These are phyloP conservation scores for Medicago ruthenica DNA, from an alignment of 306 rosid species.

Conservation along the genomic window DNA sequence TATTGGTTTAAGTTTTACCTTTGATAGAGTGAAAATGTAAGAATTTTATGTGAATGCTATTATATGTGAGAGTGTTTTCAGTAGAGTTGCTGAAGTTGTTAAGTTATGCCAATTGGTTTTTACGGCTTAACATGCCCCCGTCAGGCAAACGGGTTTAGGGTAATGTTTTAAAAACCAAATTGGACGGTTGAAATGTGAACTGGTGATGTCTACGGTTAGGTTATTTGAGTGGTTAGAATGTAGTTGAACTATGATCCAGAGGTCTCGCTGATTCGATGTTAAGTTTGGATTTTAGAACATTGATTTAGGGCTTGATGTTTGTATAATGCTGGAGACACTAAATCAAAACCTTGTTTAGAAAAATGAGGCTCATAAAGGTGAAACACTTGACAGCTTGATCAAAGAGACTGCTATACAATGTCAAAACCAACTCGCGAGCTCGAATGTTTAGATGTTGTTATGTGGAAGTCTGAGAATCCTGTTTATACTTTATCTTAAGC, in stretches of 20 bases:
- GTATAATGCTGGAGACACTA: constrained; percentile 11
- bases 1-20: not conserved
- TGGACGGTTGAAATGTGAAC: not conserved
- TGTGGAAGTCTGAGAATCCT: constrained; percentile 12
- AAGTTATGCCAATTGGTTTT: not conserved
- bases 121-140: not conserved
- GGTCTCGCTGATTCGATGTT: not conserved
- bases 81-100: not conserved
- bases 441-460: not conserved
- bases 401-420: not conserved
- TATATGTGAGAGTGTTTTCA: constrained; percentile 5
- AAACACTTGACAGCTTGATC: not conserved
- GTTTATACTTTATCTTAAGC: not conserved
- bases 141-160: not conserved
- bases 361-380: constrained; percentile 3
- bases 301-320: constrained; percentile 2
- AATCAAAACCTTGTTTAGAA: constrained; percentile 7
- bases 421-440: not conserved
- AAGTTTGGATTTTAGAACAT: not conserved
- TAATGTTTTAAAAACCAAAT: not conserved
- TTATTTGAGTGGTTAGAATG: not conserved
- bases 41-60: constrained; percentile 21
- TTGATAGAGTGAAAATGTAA: constrained; percentile 35
- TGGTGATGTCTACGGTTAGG: not conserved
- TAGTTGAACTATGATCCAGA: not conserved